These are phyloP conservation scores for Saccharomyces hybrid DNA, from an alignment of 1,139 yeast genomes.

Conservation along the genomic window DNA sequence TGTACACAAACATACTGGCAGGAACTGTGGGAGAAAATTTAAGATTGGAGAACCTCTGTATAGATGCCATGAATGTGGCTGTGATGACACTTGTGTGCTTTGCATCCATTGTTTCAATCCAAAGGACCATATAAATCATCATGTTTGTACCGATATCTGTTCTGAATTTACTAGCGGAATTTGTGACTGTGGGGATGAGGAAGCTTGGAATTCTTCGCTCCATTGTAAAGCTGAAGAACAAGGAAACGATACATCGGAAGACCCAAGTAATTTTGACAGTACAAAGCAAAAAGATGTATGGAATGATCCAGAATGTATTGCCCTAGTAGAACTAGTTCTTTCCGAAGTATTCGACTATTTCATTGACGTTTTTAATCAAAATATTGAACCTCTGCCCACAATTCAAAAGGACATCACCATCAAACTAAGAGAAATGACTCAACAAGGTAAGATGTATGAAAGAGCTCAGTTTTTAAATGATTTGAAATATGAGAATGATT, in stretches of 20 bases:
- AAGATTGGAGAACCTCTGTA: conserved; percentile 55
- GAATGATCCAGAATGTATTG: conserved; percentile 6
- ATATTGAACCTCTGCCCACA: conserved; percentile 30
- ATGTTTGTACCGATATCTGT: conserved; percentile 47
- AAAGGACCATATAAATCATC: conserved; percentile 57
- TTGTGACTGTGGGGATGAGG: conserved; percentile 65
- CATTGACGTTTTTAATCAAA: conserved; percentile 30
- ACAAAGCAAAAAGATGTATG: conserved; percentile 12
- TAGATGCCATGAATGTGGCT: conserved; percentile 60
- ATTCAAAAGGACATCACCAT: conserved; percentile 25
- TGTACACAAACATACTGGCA: conserved; percentile 36
- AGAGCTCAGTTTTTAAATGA: conserved; percentile 18
- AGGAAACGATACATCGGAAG: conserved; percentile 5
- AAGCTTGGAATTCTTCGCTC: conserved; percentile 45
- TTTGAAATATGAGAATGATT: conserved; percentile 20
- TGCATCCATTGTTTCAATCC: conserved; percentile 64
- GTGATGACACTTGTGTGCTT: conserved; percentile 66
- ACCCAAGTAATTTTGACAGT: conserved; percentile 1
- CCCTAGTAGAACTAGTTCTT: conserved; percentile 20
- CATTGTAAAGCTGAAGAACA: conserved; percentile 37
- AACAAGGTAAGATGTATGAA: conserved; percentile 17
- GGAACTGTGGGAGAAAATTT: conserved; percentile 59
- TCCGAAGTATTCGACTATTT: conserved; percentile 29
- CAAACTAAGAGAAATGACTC: conserved; percentile 23
- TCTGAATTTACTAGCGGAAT: conserved; percentile 47